These are phyloP conservation scores for Ceriops tagal DNA, from an alignment of 345 rosid genomes.

Conservation along the genomic window DNA sequence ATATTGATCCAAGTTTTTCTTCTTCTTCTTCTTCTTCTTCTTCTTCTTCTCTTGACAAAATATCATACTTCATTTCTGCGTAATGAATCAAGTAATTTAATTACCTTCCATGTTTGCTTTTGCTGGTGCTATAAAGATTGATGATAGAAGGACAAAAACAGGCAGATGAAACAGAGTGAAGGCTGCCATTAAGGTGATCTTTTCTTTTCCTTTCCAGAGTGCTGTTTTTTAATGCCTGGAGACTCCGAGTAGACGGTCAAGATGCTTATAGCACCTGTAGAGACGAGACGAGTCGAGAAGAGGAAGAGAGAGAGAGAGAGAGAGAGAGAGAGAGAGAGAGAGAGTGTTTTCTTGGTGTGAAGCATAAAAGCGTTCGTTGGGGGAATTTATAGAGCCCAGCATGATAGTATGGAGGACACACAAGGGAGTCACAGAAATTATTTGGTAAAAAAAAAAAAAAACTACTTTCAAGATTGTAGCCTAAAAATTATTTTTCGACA, in stretches of 20 bases:
- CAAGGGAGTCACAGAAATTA: no score
- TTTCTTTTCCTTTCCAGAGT: background rate
- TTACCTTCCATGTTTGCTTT: conserved; percentile 55
- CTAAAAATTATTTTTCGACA: no score
- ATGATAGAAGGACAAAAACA: conserved; percentile 16
- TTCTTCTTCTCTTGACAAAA: no score
- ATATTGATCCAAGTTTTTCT: background rate
- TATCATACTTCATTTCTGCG: no score
- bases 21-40: no score
- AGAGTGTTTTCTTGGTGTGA: background rate
- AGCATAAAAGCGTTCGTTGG: conserved; percentile 9
- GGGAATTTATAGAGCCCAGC: conserved; percentile 43
- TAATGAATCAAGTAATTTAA: no score
- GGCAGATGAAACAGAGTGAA: conserved; percentile 21
- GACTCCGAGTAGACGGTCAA: background rate
- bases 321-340: background rate
- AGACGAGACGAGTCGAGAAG: no score
- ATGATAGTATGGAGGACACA: no score
- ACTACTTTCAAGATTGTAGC: no score
- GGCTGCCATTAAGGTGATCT: conserved; percentile 30
- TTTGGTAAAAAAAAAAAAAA: no score
- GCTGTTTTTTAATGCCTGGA: background rate
- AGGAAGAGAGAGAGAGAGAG: background rate
- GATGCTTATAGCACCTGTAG: background rate
- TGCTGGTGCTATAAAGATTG: conserved; percentile 20